Base-by-base conservation (phyloP, 345 rosid species). In the Carallia pectinifolia region DNA sequence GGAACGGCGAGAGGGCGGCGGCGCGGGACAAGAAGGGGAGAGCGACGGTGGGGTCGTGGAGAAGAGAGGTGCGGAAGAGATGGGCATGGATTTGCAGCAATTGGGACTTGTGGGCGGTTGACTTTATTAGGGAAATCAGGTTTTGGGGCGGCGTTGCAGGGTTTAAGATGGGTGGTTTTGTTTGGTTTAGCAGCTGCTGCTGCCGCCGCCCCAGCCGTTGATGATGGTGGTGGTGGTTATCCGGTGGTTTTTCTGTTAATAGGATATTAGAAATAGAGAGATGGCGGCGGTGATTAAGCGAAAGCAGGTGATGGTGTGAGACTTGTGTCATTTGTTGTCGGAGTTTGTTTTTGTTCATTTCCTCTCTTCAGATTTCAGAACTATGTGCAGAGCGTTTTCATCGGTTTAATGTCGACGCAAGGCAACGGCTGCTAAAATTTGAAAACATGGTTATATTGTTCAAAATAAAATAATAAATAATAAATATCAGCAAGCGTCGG, bases 1-100 rank as follows among this genome's bases (percentile, higher is more conserved):
- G 77, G 60, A 71, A 54, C 2, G 85, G 84, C 56, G 83, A 66
- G 70, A 74, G 79, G 15, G 88, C 73, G 15, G 88, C 73, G 39
- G 81, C 58, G 64, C 91, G 82, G 39, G 91, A 88, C 73, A 92
- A 67, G 63, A 92, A 78, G 19, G 79, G 86, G 75, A 83, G 84
- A 65, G 88, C 81, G 67, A 88, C 6, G 56, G 64, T 30, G 5
- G 88, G 77, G 81, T 77, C 76, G 71, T 64, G 82, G 62, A 86
- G 71, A 44, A 84, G 73, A 53, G 81, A 84, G 55, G 81, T 76
- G 55, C 85, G 84, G 53, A 85, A 71, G 58, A 88, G 78, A 73
- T 83, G 81, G 77, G 88, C 92, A 29, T 89, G 96, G 69, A 90
- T 83, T 79, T 88, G 92, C 53, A 80, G 91, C 58, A 89, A 84